Percentiles rank a stretch among this genome's conserved stretches.
Evolutionary conservation across 345 rosid genomes (phyloP).

Genomic region (Litchi chinensis): DNA sequence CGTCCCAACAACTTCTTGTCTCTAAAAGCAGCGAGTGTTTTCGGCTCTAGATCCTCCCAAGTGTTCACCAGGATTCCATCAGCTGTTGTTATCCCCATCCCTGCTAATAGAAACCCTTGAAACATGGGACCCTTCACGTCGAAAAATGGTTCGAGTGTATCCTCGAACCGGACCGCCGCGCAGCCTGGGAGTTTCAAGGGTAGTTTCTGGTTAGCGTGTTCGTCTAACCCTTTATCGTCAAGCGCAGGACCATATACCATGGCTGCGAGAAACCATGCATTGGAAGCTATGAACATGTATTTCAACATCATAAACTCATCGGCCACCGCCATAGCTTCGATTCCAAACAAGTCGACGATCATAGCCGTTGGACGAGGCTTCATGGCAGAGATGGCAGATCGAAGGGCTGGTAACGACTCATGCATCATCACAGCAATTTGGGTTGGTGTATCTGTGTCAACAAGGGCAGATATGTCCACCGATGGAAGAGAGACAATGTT

Average conservation of each 20-base stretch:
- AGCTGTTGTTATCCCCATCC: constrained; percentile 37
- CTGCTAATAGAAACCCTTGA: constrained; percentile 19
- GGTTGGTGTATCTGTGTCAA: constrained; percentile 1
- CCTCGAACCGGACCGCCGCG: constrained; percentile 45
- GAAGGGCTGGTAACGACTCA: constrained; percentile 17
- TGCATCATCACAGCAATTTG: constrained; percentile 19
- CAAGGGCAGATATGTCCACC: constrained; percentile 25
- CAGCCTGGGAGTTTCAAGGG: constrained; percentile 58
- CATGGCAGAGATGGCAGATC: constrained; percentile 24
- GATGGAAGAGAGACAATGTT: constrained; percentile 31
- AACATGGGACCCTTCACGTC: constrained; percentile 22
- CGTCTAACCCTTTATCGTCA: constrained; percentile 28
- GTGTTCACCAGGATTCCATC: constrained; percentile 64
- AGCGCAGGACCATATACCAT: constrained; percentile 40
- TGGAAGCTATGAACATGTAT: constrained; percentile 43
- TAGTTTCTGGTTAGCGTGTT: constrained; percentile 20
- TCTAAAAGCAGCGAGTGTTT: constrained; percentile 28
- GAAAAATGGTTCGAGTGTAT: constrained; percentile 39
- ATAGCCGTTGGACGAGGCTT: constrained; percentile 33
- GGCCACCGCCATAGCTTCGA: constrained; percentile 45
- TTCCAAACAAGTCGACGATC: constrained; percentile 52
- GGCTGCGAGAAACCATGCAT: constrained; percentile 54
- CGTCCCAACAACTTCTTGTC: constrained; percentile 21
- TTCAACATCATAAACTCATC: constrained; percentile 46
- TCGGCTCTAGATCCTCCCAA: constrained; percentile 47